Evolutionary conservation across 139 green algal species (phyloP), one percentile per base, ranked within the genome.

Genomic region (Chlamydomonas sp.): DNA sequence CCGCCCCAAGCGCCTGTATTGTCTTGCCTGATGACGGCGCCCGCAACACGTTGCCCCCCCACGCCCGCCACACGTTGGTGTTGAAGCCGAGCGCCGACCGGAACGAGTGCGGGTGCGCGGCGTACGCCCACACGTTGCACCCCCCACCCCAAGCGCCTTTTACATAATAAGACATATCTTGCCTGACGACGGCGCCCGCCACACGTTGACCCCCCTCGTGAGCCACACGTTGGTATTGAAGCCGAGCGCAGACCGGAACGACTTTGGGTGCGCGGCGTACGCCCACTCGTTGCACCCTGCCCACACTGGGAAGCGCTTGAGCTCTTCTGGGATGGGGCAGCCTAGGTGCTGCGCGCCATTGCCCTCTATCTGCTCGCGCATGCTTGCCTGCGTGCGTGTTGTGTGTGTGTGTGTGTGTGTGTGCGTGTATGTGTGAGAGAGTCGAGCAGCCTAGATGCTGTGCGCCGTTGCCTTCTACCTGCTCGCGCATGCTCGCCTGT

Each of bases 251-350:
- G n/a, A 67, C 60, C 60, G 39, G 60, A 67, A 67, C 6, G 29
- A 28, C 34, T 67, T 67, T 10, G 60, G 60, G 47, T 67, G 60
- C 4, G 60, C 60, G n/a, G 60, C 60, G 47, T 67, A 67, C 34
- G 60, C 60, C 60, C 60, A 67, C 60, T 67, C 60, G 10, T 26
- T 48, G 34, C 60, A 67, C 29, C n/a, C 6, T 26, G 29, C 31
- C 60, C 60, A 67, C 16, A 47, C 31, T 5, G 30, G 30, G 26
- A 67, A 67, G 16, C 24, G 13, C 26, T 67, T 39, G 16, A 67
- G 60, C 31, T 39, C 30, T 6, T 47, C 60, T 26, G 60, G 60
- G 10, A 67, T 24, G 20, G 60, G 33, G 31, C 33, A 49, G 30
- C 16, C 43, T 20, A 13, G 16, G 43, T 54, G 16, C 20, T 54